Evolutionary conservation across 1,284 basidiomycete genomes (phyloP).

Genomic region (Puccinia hordei): DNA sequence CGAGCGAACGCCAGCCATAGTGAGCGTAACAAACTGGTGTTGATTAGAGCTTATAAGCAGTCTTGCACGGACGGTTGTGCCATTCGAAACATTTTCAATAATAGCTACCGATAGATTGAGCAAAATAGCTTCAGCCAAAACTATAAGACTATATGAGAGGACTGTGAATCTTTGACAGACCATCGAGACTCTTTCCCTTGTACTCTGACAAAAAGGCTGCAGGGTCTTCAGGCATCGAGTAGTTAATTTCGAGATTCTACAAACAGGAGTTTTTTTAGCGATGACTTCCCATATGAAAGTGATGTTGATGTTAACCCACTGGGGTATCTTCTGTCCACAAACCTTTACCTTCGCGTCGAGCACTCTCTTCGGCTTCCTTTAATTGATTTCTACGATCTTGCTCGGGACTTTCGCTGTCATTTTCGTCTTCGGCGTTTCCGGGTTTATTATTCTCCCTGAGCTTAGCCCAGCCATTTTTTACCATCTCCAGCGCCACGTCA

Average conservation of each 20-base stretch:
- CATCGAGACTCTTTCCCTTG: conserved; percentile 85
- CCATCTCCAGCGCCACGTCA: conserved; percentile 76
- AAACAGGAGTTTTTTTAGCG: neutral
- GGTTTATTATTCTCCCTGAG: conserved; percentile 75
- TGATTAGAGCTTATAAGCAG: conserved; percentile 81
- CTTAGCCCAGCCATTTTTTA: conserved; percentile 86
- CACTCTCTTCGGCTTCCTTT: conserved; percentile 71
- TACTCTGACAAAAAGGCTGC: conserved; percentile 84
- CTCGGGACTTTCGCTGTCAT: conserved; percentile 56
- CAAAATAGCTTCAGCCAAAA: neutral
- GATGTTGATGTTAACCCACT: conserved; percentile 14
- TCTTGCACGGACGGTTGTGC: conserved; percentile 83
- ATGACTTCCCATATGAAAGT: conserved; percentile 49
- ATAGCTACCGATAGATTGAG: conserved; percentile 65
- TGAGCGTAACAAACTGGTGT: conserved; percentile 81
- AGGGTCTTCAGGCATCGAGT: conserved; percentile 87
- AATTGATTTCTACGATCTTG: conserved; percentile 60
- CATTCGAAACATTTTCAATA: conserved; percentile 92
- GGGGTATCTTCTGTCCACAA: conserved; percentile 76
- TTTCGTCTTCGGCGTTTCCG: conserved; percentile 65
- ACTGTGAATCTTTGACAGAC: conserved; percentile 61
- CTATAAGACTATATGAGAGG: neutral
- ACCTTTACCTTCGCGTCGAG: conserved; percentile 74
- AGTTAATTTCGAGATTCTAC: conserved; percentile 66
- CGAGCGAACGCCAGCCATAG: conserved; percentile 81